phyloP scores from a whole-genome alignment of 2,329 filamentous ascomycete species.

The Penicillium corylophilum region DNA sequence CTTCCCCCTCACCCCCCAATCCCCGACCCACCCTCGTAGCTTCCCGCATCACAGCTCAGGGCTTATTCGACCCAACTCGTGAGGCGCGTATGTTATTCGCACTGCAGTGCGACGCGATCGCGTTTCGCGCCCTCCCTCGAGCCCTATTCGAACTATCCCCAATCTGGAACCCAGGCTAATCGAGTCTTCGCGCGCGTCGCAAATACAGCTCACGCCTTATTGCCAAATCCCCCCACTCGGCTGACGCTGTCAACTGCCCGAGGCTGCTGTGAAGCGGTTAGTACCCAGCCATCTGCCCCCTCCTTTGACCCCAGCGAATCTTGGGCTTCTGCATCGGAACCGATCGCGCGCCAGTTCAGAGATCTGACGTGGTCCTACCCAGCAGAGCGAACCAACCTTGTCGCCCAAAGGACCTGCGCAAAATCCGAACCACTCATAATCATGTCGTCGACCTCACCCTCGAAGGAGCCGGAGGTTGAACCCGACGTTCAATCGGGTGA shows the following conservation, averaged over 20 bases:
- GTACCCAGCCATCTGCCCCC: constrained; percentile 38
- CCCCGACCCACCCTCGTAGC: constrained; percentile 31
- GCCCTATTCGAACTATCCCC: constrained; percentile 7
- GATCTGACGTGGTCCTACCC: constrained; percentile 48
- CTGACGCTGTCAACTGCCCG: constrained; percentile 24
- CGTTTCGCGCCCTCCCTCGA: constrained; percentile 6
- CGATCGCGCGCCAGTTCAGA: constrained; percentile 25
- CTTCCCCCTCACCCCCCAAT: constrained; percentile 10
- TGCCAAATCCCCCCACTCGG: constrained; percentile 32
- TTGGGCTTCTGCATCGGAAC: constrained; percentile 28
- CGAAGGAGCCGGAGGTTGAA: constrained; percentile 85
- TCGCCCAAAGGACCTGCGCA: constrained; percentile 38
- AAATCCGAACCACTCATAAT: constrained; percentile 60
- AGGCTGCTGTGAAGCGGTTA: constrained; percentile 39
- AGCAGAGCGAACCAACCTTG: constrained; percentile 38
- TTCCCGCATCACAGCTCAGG: constrained; percentile 30
- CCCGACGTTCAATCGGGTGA: constrained; percentile 91
- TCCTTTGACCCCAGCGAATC: constrained; percentile 23
- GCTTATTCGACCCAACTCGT: constrained; percentile 10
- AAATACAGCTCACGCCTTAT: constrained; percentile 27
- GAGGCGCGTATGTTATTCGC: constrained; percentile 28
- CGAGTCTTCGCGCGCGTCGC: constrained; percentile 27
- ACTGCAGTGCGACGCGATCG: constrained; percentile 23
- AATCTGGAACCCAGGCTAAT: constrained; percentile 20
- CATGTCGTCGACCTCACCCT: constrained; percentile 95